Evolutionary conservation across 2,329 filamentous ascomycete genomes (phyloP), one percentile per base, ranked within the genome.

Genomic region (Neonectria faginata): DNA sequence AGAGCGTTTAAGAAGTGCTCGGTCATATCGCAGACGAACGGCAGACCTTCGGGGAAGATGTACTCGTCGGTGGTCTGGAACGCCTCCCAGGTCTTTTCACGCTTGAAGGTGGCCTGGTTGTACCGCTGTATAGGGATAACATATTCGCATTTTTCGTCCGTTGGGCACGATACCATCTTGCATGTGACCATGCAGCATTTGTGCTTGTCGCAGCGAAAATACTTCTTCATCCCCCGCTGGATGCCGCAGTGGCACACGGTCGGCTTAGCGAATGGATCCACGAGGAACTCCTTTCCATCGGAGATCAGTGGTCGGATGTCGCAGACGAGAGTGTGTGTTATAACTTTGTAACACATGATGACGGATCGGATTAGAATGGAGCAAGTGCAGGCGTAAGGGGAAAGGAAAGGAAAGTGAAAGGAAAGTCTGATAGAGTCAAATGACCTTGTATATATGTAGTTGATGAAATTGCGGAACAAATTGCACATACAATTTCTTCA

Each of bases 231-330:
- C 5, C 29, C 5, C 7, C 57, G 44, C n/a, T 64, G n/a, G 2
- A 20, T 16, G 12, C 39, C 5, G 47, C 75, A 77, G 2, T 22
- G 16, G 63, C 76, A 78, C 7, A 18, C 10, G 1, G 29, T 8
- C 0, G 76, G 70, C 1, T 48, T 8, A 0, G 65, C 55, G 60
- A 77, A 75, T 9, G 73, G 62, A 48, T 76, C 67, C 16, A 75
- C 52, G 39, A 70, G 69, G n/a, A 53, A 8, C n/a, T 55, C 55
- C 1, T n/a, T 10, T 16, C 71, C 73, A 41, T 73, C 68, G 1
- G 69, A 74, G 14, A 77, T 60, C 55, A 74, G 16, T 5, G 75
- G 74, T 6, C 76, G 71, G 36, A 67, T 56, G 55, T 78, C 75
- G 70, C 76, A 78, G 12, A 59, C 50, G 51, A 77, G 65, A 3